These are phyloP conservation scores for Termitomyces sp. DNA, from an alignment of 768 basidiomycete species.

Conservation along the genomic window DNA sequence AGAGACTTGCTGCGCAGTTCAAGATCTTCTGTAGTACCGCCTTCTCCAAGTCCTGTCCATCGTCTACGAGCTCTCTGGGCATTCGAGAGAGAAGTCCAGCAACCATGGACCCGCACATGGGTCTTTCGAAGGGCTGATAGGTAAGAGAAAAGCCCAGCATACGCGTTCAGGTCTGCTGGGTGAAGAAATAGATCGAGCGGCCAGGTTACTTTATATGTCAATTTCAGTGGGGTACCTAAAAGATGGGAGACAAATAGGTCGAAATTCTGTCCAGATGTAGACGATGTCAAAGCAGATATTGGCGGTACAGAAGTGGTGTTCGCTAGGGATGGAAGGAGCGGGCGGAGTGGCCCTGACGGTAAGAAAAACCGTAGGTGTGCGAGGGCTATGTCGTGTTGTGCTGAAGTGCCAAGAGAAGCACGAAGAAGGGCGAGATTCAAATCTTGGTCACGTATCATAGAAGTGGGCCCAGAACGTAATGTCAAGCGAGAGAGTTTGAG, in stretches of 20 bases:
- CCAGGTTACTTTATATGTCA: conserved; percentile 75
- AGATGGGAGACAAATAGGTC: conserved; percentile 68
- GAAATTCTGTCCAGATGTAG: conserved; percentile 25
- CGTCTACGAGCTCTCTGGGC: conserved; percentile 76
- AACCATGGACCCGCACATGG: conserved; percentile 71
- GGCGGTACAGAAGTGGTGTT: conserved; percentile 20
- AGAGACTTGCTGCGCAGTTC: conserved; percentile 58
- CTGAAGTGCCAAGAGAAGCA: conserved; percentile 82
- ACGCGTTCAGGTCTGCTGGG: conserved; percentile 64
- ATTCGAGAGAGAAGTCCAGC: conserved; percentile 84
- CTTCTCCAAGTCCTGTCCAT: conserved; percentile 86
- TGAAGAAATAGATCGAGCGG: conserved; percentile 88
- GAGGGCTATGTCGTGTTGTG: conserved; percentile 80
- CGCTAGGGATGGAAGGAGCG: conserved; percentile 71
- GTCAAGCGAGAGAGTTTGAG: conserved; percentile 76
- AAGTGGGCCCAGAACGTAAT: conserved; percentile 53
- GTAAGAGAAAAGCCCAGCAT: conserved; percentile 76
- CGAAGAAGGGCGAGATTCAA: conserved; percentile 82
- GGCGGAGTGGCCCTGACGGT: conserved; percentile 76
- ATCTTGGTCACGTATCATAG: conserved; percentile 88
- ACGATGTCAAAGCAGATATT: conserved; percentile 33
- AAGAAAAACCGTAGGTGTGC: conserved; percentile 69
- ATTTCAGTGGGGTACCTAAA: conserved; percentile 69
- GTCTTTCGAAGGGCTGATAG: conserved; percentile 80
- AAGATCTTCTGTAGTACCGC: conserved; percentile 70